Evolutionary conservation across 352 stramenopile species (phyloP).

Genomic region (Phytophthora constricta): DNA sequence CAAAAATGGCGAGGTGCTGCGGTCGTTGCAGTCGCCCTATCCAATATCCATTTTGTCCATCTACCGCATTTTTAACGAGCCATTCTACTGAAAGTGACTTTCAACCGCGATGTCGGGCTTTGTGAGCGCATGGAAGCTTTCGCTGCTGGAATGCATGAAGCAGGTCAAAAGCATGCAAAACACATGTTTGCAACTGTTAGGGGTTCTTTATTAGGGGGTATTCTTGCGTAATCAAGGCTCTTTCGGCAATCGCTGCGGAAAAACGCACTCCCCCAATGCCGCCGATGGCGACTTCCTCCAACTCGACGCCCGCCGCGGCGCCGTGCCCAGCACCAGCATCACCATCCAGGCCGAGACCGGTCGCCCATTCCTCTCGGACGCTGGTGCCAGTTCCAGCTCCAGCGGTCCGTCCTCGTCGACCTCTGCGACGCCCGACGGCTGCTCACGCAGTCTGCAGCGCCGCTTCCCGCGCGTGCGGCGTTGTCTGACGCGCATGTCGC

Average conservation of each 20-base stretch:
- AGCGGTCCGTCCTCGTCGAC: slow-evolving; percentile 6
- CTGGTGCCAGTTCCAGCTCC: slow-evolving; percentile 19
- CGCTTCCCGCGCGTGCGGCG: slow-evolving; percentile 33
- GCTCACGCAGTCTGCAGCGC: slow-evolving; percentile 25
- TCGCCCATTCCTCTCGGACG: slow-evolving; percentile 25
- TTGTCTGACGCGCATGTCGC: slow-evolving; percentile 37
- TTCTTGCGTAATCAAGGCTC: neutral
- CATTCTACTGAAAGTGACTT: too few species aligned
- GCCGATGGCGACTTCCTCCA: slow-evolving; percentile 19
- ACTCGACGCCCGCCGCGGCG: slow-evolving; percentile 1
- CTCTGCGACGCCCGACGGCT: slow-evolving; percentile 19
- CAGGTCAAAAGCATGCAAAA: too few species aligned
- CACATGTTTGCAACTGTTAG: too few species aligned
- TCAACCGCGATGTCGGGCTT: too few species aligned
- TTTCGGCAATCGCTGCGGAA: neutral
- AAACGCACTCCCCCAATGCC: neutral
- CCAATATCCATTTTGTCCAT: too few species aligned
- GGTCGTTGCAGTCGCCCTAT: too few species aligned
- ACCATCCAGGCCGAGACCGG: slow-evolving; percentile 32
- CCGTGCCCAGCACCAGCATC: slow-evolving; percentile 29
- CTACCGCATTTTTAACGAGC: too few species aligned
- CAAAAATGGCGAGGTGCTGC: too few species aligned
- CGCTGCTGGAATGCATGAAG: too few species aligned
- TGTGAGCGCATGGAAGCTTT: too few species aligned
- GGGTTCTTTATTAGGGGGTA: too few species aligned